These are phyloP conservation scores for Otatea glauca DNA, from an alignment of 176 grass and related monocot genomes.

Conservation along the genomic window DNA sequence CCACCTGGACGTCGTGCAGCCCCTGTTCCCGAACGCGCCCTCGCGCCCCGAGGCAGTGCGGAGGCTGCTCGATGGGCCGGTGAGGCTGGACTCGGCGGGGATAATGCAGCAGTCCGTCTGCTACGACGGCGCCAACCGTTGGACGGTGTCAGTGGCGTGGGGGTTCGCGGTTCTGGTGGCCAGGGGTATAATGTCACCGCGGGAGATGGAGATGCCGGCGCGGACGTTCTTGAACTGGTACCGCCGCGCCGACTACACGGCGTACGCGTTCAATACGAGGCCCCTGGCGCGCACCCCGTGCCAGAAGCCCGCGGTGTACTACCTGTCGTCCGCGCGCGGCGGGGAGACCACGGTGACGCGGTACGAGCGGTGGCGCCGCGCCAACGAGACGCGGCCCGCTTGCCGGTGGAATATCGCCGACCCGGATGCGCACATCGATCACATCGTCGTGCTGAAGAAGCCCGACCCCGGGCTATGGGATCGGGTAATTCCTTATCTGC, in stretches of 20 bases:
- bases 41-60: constrained; percentile 63
- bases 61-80: constrained; percentile 69
- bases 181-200: constrained; percentile 75
- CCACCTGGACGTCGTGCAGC: constrained; percentile 89
- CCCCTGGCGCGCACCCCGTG: constrained; percentile 79
- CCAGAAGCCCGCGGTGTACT: constrained; percentile 90
- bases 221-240: constrained; percentile 98
- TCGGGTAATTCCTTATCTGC: constrained; percentile 63
- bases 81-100: constrained; percentile 76
- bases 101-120: constrained; percentile 95
- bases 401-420: constrained; percentile 92
- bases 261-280: constrained; percentile 94
- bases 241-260: constrained; percentile 85
- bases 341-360: constrained; percentile 70
- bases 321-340: constrained; percentile 49
- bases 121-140: constrained; percentile 67
- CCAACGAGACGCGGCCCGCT: constrained; percentile 56
- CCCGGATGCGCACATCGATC: constrained; percentile 76
- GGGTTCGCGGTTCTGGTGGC: constrained; percentile 83
- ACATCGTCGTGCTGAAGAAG: constrained; percentile 82
- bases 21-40: constrained; percentile 62
- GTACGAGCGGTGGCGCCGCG: constrained; percentile 73
- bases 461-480: constrained; percentile 80
- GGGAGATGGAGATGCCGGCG: constrained; percentile 97
- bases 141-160: constrained; percentile 95